Conservation (phyloP, 139 green algal genomes). For the Medakamo hakoo region DNA sequence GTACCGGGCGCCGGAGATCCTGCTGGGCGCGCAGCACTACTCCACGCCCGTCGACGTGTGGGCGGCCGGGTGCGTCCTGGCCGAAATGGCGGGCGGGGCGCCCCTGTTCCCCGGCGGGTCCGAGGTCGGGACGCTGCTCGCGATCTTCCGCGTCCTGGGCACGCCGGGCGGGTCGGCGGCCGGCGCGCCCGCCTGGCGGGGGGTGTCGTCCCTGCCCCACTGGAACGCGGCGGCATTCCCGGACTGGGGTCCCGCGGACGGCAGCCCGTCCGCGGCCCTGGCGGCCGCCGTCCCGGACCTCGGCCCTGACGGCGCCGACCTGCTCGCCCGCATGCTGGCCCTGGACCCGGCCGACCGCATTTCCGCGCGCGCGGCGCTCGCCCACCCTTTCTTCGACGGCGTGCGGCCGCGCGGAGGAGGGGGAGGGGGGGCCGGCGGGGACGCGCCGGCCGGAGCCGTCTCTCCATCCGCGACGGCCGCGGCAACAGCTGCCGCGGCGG, state of each 20-base stretch:
- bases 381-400: constrained; percentile 65
- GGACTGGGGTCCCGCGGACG: constrained; percentile 11
- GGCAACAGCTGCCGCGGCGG: too few relatives aligned
- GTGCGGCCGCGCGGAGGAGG: neutral
- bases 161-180: constrained; percentile 60
- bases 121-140: constrained; percentile 63
- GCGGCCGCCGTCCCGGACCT: constrained; percentile 42
- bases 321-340: constrained; percentile 52
- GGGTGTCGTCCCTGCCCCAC: constrained; percentile 1
- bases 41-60: constrained; percentile 75
- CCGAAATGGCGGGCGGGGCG: constrained; percentile 18
- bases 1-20: constrained; percentile 72
- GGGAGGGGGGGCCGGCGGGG: neutral
- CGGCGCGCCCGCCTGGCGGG: constrained; percentile 61
- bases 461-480: too few relatives aligned
- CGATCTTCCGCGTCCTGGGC: constrained; percentile 58
- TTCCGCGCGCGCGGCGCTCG: constrained; percentile 37
- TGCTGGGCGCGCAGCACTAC: constrained; percentile 67
- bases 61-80: constrained; percentile 85
- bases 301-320: constrained; percentile 38
- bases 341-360: constrained; percentile 35
- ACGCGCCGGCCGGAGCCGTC: too few relatives aligned
- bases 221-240: constrained; percentile 10
- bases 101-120: constrained; percentile 46
- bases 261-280: constrained; percentile 13